Evolutionary conservation across 2,329 filamentous ascomycete species (phyloP), one percentile per base, ranked within the genome.

Genomic region (Colletotrichum eremochloae): DNA sequence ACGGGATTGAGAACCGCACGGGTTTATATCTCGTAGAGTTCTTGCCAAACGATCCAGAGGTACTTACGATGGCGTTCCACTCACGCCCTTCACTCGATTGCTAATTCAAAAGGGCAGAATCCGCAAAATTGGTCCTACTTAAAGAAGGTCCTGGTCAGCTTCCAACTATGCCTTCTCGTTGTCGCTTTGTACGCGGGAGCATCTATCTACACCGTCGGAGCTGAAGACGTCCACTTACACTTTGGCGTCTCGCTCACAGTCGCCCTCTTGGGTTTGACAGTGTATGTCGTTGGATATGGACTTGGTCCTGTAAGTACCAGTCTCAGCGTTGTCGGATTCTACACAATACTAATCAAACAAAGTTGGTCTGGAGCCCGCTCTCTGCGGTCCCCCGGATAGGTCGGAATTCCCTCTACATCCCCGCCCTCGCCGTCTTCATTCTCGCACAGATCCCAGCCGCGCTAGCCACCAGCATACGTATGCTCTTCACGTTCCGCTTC

Each of bases 201-300:
- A 57, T 90, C 91, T 62, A 91, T 97, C 74, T 91, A 97, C 78
- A 97, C 94, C 0, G 90, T 94, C 9, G 92, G 94, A 77, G 84
- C 96, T 2, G 82, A 79, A 1, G 92, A 91, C 1, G 90, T 94
- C 0, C 79, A 84, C 1, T 78, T 89, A 24, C 86, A 89, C 57
- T 95, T 97, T 74, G 71, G 86, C 66, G 90, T 95, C 67, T 93
- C 91, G 40, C 84, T 91, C 14, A 93, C 95, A 81, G 92, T 95
- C 6, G 88, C 91, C 0, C 84, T 96, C 18, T 81, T 96, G 1
- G 90, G 88, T 20, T 90, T 97, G 69, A 91, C 92, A 0, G 82
- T 96, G 0, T 96, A 96, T 74, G 94, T 96, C 42, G 83, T 96
- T 36, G 94, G 94, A 3, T 96, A 96, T 75, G 94, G 93, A 76